Percentiles rank a stretch among this genome's conserved stretches.
phyloP scores from a whole-genome alignment of 495 filamentous ascomycete genomes.

The Hypoxylon cercidicola region DNA sequence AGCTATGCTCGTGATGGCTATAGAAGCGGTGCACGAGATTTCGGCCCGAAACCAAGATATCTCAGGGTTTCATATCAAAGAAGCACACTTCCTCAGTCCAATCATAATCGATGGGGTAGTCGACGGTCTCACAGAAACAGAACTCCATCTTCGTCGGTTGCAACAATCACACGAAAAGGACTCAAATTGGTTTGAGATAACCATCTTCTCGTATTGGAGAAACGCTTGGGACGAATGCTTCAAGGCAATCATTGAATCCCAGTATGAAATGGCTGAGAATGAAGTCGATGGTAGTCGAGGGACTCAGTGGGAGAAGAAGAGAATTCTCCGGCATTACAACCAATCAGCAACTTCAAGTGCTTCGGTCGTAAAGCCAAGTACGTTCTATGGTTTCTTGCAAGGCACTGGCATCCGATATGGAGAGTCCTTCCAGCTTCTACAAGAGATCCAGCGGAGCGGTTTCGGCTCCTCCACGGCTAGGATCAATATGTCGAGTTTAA shows the following conservation, averaged over 20 bases:
- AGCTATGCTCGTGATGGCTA: no score
- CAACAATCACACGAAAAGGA: slow-evolving; percentile 23
- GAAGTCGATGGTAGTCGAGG: slow-evolving; percentile 44
- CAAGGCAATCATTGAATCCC: slow-evolving; percentile 32
- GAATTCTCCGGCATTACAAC: background rate
- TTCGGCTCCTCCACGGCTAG: slow-evolving; percentile 11
- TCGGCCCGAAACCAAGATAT: no score
- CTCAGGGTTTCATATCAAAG: no score
- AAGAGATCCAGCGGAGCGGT: slow-evolving; percentile 36
- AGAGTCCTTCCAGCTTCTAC: slow-evolving; percentile 31
- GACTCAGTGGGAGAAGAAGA: slow-evolving; percentile 20
- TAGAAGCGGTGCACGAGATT: no score
- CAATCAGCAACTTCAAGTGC: no score
- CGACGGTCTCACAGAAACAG: slow-evolving; percentile 37
- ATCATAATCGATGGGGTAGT: slow-evolving; percentile 41
- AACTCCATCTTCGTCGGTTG: slow-evolving; percentile 33
- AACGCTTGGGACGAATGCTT: slow-evolving; percentile 41
- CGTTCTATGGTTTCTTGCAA: slow-evolving; percentile 11
- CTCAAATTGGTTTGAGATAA: slow-evolving; percentile 27
- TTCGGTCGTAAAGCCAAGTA: slow-evolving; percentile 20
- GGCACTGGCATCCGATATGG: slow-evolving; percentile 36
- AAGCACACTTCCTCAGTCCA: slow-evolving; percentile 54
- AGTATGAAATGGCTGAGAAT: slow-evolving; percentile 40
- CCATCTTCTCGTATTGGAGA: slow-evolving; percentile 28
- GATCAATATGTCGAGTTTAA: slow-evolving; percentile 20